Conservation (phyloP, 805 yeast species). For the Starmera dryadoides region DNA sequence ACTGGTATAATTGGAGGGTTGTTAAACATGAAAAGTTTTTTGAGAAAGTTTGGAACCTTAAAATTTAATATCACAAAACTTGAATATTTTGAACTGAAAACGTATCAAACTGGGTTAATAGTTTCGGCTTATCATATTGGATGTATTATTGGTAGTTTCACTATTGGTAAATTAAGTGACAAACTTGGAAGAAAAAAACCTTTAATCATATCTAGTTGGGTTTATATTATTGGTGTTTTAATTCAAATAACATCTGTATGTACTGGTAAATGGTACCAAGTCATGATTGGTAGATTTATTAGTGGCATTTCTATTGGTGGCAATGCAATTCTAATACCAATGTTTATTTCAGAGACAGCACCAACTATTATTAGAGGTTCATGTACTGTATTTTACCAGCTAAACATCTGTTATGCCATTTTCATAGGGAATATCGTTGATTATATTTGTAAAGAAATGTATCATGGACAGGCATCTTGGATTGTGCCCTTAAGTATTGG, state of each 20-base stretch:
- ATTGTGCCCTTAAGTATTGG: slow-evolving; percentile 58
- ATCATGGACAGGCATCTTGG: slow-evolving; percentile 46
- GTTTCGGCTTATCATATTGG: slow-evolving; percentile 58
- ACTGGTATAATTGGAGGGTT: slow-evolving; percentile 64
- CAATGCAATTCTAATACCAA: slow-evolving; percentile 64
- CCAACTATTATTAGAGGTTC: slow-evolving; percentile 64
- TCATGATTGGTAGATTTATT: slow-evolving; percentile 55
- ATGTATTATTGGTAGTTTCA: slow-evolving; percentile 62
- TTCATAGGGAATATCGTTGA: slow-evolving; percentile 59
- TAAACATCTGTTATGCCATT: slow-evolving; percentile 59
- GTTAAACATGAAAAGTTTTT: slow-evolving; percentile 50
- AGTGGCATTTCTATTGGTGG: slow-evolving; percentile 74
- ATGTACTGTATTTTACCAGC: slow-evolving; percentile 56
- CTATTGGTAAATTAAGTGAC: slow-evolving; percentile 53
- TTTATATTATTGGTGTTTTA: slow-evolving; percentile 52
- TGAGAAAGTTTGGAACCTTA: slow-evolving; percentile 27
- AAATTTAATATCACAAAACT: slow-evolving; percentile 18
- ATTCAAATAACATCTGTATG: slow-evolving; percentile 47
- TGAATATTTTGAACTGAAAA: slow-evolving; percentile 31
- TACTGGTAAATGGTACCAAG: slow-evolving; percentile 48
- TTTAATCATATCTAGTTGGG: slow-evolving; percentile 42
- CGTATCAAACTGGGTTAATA: slow-evolving; percentile 39
- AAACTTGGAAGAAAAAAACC: slow-evolving; percentile 54
- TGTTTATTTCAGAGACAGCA: slow-evolving; percentile 60
- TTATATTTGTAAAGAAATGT: slow-evolving; percentile 38